phyloP scores from a whole-genome alignment of 176 grass and related monocot genomes.

The Luzula sylvatica region DNA sequence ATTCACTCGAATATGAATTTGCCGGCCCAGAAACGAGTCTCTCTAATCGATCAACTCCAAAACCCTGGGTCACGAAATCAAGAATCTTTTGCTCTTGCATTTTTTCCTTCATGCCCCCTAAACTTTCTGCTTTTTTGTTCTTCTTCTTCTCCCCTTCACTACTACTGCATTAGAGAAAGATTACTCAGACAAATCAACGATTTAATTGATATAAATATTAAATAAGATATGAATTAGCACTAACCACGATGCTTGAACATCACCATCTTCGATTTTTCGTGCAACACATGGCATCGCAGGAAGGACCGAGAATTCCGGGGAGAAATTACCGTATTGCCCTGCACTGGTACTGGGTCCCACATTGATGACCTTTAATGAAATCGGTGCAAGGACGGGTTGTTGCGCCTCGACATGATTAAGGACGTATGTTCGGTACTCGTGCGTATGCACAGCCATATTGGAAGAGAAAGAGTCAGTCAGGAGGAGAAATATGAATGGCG shows the following conservation, averaged over 20 bases:
- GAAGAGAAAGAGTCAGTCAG: conserved; percentile 7
- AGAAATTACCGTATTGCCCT: conserved; percentile 8
- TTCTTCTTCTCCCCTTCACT: conserved; percentile 21
- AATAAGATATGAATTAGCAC: neutral
- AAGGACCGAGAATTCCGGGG: conserved; percentile 1
- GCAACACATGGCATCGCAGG: conserved; percentile 5
- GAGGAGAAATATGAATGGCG: conserved; percentile 15
- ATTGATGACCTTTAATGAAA: conserved; percentile 6
- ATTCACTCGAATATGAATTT: conserved; percentile 5
- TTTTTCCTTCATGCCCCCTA: conserved; percentile 10
- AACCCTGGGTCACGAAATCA: conserved; percentile 1
- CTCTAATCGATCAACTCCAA: conserved; percentile 8
- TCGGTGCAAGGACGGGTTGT: neutral
- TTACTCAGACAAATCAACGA: too few relatives aligned
- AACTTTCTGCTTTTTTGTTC: conserved; percentile 11
- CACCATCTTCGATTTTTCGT: neutral
- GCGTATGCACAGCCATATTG: conserved; percentile 12
- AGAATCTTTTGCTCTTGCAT: conserved; percentile 1
- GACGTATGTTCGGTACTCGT: conserved; percentile 8
- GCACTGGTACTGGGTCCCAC: conserved; percentile 11
- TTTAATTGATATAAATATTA: too few relatives aligned
- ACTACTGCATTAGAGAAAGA: neutral
- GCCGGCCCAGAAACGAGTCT: conserved; percentile 1
- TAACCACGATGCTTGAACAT: conserved; percentile 8
- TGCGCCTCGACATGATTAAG: neutral